Evolutionary conservation across 768 basidiomycete species (phyloP).

Genomic region (Psilocybe azurescens): DNA sequence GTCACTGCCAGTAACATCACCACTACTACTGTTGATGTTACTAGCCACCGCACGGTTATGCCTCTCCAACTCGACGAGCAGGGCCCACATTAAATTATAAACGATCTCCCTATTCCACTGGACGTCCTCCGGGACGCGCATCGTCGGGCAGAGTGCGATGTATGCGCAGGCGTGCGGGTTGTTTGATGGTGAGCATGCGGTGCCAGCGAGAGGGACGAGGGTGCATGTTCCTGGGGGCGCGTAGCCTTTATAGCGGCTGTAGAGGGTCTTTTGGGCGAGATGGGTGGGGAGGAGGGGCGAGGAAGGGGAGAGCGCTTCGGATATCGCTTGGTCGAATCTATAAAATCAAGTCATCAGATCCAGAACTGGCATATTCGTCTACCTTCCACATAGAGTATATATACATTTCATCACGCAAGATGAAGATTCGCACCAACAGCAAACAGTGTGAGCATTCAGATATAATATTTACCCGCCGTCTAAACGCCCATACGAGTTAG

Average conservation of each 20-base stretch:
- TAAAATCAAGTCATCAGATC: neutral
- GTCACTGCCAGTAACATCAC: neutral
- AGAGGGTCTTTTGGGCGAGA: slow-evolving; percentile 24
- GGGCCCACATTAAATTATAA: slow-evolving; percentile 34
- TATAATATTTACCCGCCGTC: slow-evolving; percentile 24
- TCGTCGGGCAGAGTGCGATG: slow-evolving; percentile 32
- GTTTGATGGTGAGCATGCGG: slow-evolving; percentile 8
- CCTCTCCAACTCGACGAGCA: slow-evolving; percentile 18
- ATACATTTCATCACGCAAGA: no score
- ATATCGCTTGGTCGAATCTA: slow-evolving; percentile 24
- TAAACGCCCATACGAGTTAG: slow-evolving; percentile 26
- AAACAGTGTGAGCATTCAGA: neutral
- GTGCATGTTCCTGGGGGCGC: slow-evolving; percentile 34
- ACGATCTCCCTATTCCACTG: slow-evolving; percentile 31
- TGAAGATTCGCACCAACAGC: neutral
- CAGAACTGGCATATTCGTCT: no score
- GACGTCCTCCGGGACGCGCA: slow-evolving; percentile 31
- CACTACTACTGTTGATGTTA: neutral
- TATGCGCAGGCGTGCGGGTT: slow-evolving; percentile 25
- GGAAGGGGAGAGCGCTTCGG: slow-evolving; percentile 19
- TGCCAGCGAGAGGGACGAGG: slow-evolving; percentile 24
- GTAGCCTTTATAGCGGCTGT: slow-evolving; percentile 29
- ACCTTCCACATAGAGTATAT: no score
- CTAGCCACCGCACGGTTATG: slow-evolving; percentile 10
- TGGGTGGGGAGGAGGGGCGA: slow-evolving; percentile 13